These are phyloP conservation scores for Omphalotus olearius DNA, from an alignment of 1,284 basidiomycete genomes.

Conservation along the genomic window DNA sequence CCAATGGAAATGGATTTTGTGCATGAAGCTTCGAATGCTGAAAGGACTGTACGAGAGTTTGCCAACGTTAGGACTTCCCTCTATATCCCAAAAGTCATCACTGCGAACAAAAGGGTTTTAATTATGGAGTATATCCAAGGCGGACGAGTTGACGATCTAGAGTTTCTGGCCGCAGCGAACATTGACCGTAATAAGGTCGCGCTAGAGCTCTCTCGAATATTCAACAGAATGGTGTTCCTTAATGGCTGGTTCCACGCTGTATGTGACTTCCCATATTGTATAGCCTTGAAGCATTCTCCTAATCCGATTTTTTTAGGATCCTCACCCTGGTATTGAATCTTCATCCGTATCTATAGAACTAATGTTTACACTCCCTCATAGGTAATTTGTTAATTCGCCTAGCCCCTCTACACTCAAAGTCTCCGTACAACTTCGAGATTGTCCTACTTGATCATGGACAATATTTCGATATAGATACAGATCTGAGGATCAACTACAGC, in stretches of 20 bases:
- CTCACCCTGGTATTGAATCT: constrained; percentile 56
- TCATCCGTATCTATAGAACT: constrained; percentile 6
- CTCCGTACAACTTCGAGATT: constrained; percentile 92
- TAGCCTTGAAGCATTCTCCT: neutral
- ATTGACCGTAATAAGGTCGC: constrained; percentile 96
- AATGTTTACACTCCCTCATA: constrained; percentile 21
- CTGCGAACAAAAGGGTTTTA: constrained; percentile 82
- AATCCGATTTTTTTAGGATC: constrained; percentile 36
- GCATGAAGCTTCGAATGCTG: constrained; percentile 88
- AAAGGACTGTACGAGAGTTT: constrained; percentile 73
- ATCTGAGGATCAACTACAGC: constrained; percentile 76
- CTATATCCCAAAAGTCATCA: constrained; percentile 88
- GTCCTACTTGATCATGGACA: constrained; percentile 89
- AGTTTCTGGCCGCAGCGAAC: constrained; percentile 76
- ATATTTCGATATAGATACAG: constrained; percentile 85
- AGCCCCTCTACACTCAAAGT: constrained; percentile 55
- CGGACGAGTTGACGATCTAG: constrained; percentile 85
- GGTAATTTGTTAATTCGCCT: constrained; percentile 92
- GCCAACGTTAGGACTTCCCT: constrained; percentile 70
- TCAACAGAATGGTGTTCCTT: constrained; percentile 94
- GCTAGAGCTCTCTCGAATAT: constrained; percentile 85
- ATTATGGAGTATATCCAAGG: constrained; percentile 95
- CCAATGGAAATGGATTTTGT: constrained; percentile 95
- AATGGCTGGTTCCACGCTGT: constrained; percentile 91
- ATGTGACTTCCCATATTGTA: constrained; percentile 22